These are phyloP conservation scores for Psilocybe cubensis DNA, from an alignment of 768 basidiomycete genomes.

Conservation along the genomic window DNA sequence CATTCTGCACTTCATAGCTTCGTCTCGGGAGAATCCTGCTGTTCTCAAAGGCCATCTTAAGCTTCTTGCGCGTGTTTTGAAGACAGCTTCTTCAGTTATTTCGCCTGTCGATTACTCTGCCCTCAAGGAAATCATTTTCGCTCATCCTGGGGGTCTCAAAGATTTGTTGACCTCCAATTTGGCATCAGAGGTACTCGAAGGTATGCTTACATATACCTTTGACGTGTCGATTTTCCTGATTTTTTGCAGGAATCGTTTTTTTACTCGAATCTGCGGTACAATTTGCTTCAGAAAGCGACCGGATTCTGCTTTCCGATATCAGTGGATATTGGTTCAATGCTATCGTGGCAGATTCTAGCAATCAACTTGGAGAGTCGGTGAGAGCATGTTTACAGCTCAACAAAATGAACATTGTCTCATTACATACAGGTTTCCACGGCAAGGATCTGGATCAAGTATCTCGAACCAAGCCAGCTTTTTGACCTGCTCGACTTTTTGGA, in stretches of 20 bases:
- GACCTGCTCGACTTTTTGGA: slow-evolving; percentile 45
- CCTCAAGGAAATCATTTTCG: slow-evolving; percentile 46
- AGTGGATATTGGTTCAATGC: slow-evolving; percentile 46
- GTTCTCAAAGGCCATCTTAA: slow-evolving; percentile 35
- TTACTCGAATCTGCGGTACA: slow-evolving; percentile 47
- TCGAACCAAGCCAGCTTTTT: slow-evolving; percentile 44
- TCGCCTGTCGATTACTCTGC: slow-evolving; percentile 28
- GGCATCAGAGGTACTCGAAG: slow-evolving; percentile 32
- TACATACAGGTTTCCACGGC: slow-evolving; percentile 26
- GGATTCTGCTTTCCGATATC: slow-evolving; percentile 40
- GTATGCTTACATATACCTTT: slow-evolving; percentile 22
- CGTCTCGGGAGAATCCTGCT: slow-evolving; percentile 12
- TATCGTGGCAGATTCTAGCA: slow-evolving; percentile 15
- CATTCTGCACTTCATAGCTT: slow-evolving; percentile 21
- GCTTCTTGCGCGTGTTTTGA: slow-evolving; percentile 42
- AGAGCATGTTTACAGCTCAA: not conserved
- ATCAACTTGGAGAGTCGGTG: slow-evolving; percentile 10
- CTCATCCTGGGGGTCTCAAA: slow-evolving; percentile 34
- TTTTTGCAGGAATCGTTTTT: slow-evolving; percentile 38
- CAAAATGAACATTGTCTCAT: slow-evolving; percentile 17
- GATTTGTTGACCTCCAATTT: slow-evolving; percentile 34
- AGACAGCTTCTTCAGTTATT: slow-evolving; percentile 28
- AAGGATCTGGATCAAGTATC: slow-evolving; percentile 60
- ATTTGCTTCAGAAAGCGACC: slow-evolving; percentile 37
- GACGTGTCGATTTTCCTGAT: not conserved